Conservation (phyloP, 2,329 filamentous ascomycete species). For the Cladophialophora immunda region DNA sequence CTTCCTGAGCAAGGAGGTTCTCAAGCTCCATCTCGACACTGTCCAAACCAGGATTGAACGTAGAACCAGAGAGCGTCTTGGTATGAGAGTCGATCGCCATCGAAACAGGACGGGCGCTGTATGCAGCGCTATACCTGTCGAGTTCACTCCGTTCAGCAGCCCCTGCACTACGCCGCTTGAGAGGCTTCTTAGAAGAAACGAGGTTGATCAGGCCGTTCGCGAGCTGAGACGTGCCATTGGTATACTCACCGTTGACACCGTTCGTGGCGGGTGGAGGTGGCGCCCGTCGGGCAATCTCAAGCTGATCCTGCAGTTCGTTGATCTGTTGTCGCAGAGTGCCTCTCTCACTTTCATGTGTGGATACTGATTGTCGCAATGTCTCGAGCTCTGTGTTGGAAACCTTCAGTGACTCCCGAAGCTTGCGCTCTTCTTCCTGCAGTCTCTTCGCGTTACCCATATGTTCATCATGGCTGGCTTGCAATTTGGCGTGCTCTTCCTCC, state of each 20-base stretch:
- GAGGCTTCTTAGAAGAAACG: conserved; percentile 95
- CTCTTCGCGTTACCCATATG: conserved; percentile 89
- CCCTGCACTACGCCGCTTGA: conserved; percentile 84
- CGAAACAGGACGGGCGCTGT: conserved; percentile 93
- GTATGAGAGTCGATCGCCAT: conserved; percentile 82
- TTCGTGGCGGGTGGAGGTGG: conserved; percentile 68
- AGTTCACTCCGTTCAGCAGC: conserved; percentile 78
- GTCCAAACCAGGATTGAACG: conserved; percentile 82
- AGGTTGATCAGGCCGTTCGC: conserved; percentile 90
- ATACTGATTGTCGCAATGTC: conserved; percentile 75
- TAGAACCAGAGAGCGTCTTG: conserved; percentile 76
- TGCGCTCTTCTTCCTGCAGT: conserved; percentile 91
- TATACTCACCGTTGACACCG: conserved; percentile 62
- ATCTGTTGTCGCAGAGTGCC: conserved; percentile 85
- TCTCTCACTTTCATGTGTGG: conserved; percentile 84
- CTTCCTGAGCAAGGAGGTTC: conserved; percentile 91
- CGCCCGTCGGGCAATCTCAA: conserved; percentile 83
- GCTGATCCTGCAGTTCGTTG: conserved; percentile 86
- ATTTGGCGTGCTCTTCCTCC: conserved; percentile 94
- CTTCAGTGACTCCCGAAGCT: conserved; percentile 82
- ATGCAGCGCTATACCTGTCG: conserved; percentile 89
- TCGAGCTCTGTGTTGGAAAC: conserved; percentile 83
- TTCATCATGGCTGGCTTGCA: conserved; percentile 89
- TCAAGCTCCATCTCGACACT: conserved; percentile 96
- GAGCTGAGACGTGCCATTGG: conserved; percentile 67